Base-by-base conservation (phyloP, 177 flowering plant species). In the Telopea speciosissima region DNA sequence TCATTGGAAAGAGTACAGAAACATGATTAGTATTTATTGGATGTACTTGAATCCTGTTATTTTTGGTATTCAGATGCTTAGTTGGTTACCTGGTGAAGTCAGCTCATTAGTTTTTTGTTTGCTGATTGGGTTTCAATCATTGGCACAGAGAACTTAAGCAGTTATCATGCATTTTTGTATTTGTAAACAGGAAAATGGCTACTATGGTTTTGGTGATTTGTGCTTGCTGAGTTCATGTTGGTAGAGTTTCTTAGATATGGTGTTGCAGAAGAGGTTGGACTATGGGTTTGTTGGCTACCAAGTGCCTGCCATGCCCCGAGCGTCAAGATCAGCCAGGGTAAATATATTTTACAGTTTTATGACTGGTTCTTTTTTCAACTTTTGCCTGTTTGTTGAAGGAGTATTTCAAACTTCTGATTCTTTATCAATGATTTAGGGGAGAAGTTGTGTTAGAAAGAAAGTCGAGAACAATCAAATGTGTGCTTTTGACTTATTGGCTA, bases 401-500 rank as follows among this genome's bases (percentile, higher is more conserved):
- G 21, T 45, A 10, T 64, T 63, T n/a, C 69, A 54, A 72, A 66
- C 49, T 65, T 22, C 52, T 58, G 2, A 61, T n/a, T 66, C 25
- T 66, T 68, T 60, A 21, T 77, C 72, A 14, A 36, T 82, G 70
- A 59, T 81, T 78, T 45, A 90, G 97, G 87, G 82, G 80, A 83
- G 85, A 74, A 76, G 72, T 66, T 75, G 72, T 11, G 69, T 40
- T 56, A 88, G 76, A 76, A 91, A 77, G 73, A 70, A 75, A 36
- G 66, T 52, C 23, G 84, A 82, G 22, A 87, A 84, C 66, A 65
- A 77, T 70, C 84, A 82, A 69, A 78, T 86, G 68, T 86, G 88
- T 81, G 97, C 97, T 54, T 82, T 96, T 82, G 99, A 96, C 69
- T 82, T 96, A 62, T 79, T 96, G 76, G 99, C 99, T 62, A 84